phyloP scores from a whole-genome alignment of 768 basidiomycete species.

The Boletus reticulatus region DNA sequence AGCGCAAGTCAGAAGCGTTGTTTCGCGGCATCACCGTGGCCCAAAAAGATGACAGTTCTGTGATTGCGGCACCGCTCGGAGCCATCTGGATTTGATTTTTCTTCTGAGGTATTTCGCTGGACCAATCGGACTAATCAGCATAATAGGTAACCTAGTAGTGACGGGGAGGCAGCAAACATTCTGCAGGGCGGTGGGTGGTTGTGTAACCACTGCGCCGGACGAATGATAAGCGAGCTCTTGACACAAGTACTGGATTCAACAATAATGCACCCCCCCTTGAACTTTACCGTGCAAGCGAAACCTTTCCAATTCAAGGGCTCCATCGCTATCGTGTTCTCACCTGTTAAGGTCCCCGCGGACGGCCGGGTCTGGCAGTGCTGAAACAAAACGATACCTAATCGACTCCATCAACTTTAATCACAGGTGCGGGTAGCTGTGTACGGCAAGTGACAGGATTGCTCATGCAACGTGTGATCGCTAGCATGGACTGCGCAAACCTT shows the following conservation, averaged over 20 bases:
- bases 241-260: not conserved
- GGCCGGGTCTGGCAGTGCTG: not conserved
- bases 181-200: too few species aligned
- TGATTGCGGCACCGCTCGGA: constrained; percentile 13
- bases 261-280: not conserved
- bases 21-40: not conserved
- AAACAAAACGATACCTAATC: constrained; percentile 8
- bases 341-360: constrained; percentile 16
- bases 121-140: not conserved
- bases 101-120: constrained; percentile 11
- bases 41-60: not conserved
- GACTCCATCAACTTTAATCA: not conserved
- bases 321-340: not conserved
- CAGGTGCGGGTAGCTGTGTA: not conserved
- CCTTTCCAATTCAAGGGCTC: not conserved
- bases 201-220: not conserved
- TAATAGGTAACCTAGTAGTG: not conserved
- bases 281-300: not conserved
- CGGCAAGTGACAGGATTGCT: not conserved
- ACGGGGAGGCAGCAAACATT: not conserved
- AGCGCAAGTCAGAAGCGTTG: constrained; percentile 17
- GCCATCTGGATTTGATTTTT: not conserved
- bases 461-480: constrained; percentile 5
- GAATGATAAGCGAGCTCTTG: not conserved
- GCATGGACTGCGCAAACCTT: not conserved